Conservation (phyloP, 139 green algal species). For the Chlorella sp. region DNA sequence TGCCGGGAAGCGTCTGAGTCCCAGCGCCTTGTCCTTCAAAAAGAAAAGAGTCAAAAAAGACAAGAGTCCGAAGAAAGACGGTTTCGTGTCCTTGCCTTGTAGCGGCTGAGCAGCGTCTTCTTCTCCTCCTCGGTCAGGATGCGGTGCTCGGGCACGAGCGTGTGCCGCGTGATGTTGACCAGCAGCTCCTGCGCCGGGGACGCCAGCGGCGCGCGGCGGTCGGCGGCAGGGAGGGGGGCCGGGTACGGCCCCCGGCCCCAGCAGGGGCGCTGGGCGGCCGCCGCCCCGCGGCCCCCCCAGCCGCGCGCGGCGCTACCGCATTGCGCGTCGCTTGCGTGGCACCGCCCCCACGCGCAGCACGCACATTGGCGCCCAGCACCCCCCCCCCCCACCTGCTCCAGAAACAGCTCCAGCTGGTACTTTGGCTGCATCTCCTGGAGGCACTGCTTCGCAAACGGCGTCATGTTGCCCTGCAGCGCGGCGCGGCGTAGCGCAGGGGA, state of each 20-base stretch:
- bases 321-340: neutral
- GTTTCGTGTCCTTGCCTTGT: too few species aligned
- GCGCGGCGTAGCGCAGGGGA: neutral
- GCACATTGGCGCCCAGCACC: neutral
- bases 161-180: constrained; percentile 97
- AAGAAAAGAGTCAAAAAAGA: too few species aligned
- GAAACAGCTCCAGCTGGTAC: constrained; percentile 84
- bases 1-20: too few species aligned
- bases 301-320: neutral
- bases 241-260: neutral
- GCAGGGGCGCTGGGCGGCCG: too few species aligned
- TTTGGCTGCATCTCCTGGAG: constrained; percentile 72
- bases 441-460: constrained; percentile 75
- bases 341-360: neutral
- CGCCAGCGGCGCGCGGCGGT: constrained; percentile 18
- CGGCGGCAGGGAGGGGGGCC: neutral
- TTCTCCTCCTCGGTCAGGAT: constrained; percentile 90
- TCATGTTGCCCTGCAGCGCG: constrained; percentile 47
- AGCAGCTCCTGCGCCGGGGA: constrained; percentile 92
- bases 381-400: neutral
- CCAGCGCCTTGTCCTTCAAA: too few species aligned
- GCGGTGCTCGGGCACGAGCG: constrained; percentile 89
- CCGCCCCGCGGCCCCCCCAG: too few species aligned
- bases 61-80: too few species aligned
- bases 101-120: constrained; percentile 83